Base-by-base conservation (phyloP, 2,329 filamentous ascomycete genomes). In the Penicillium sp. region DNA sequence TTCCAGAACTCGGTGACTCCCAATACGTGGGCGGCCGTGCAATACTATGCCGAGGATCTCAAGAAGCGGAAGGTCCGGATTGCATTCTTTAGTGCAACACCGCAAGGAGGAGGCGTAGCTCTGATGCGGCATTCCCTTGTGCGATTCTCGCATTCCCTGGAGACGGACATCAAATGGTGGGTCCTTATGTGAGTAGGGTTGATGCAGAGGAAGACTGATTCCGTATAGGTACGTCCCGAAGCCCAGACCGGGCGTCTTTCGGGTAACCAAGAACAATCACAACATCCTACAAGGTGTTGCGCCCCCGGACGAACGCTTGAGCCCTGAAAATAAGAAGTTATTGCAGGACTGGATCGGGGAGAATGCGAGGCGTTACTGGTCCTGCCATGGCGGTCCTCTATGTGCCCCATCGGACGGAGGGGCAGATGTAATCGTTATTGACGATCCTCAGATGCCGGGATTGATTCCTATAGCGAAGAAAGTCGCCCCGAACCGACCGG, bases 241-340 rank as follows among this genome's bases (percentile, higher is more conserved):
- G 68, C 88, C 89, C 20, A 85, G 87, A 45, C 88, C 88, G 3
- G 85, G 87, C 14, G 84, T 92, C 10, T 94, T 94, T 71, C 81
- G 88, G 45, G 87, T 90, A 70, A 94, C 89, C 60, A 94, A 94
- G 74, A 91, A 87, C 59, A 88, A 91, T 61, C 89, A 94, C 81
- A 94, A 94, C 71, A 92, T 92, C 57, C 82, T 94, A 2, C 89
- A 94, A 72, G 89, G 89, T 8, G 89, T 92, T 38, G 84, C 84
- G 36, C 76, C 79, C 24, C 81, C 83, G 0, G 80, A 82, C 2
- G 81, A 89, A 60, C 80, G 83, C n/a, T 77, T 92, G 28, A 82
- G 79, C 0, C 61, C 76, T 1, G 80, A 87, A 2, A 82, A 89
- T 51, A 84, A 85, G 62, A 68, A 74, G 1, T 72, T 76, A n/a